These are phyloP conservation scores for Cyclotella kingstonii DNA, from an alignment of 108 stramenopile species.

Conservation along the genomic window DNA sequence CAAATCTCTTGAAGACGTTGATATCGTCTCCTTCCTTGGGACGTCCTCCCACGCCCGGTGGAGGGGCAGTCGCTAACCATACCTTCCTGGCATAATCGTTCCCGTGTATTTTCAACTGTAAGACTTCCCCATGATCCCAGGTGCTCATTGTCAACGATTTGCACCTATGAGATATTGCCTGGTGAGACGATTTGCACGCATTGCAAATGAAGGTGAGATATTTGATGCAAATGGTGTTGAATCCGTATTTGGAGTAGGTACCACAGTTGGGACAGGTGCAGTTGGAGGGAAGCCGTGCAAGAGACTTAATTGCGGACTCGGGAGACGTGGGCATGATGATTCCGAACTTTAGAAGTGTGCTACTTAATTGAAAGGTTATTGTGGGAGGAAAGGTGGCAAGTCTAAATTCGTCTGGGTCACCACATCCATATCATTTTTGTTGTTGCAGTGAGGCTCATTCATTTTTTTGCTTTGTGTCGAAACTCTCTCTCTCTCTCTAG, in stretches of 20 bases:
- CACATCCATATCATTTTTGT: not conserved
- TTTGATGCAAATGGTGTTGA: conserved; percentile 89
- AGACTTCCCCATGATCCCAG: conserved; percentile 78
- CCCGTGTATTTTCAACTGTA: conserved; percentile 58
- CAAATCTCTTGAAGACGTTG: conserved; percentile 77
- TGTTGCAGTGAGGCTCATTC: not conserved
- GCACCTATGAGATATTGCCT: conserved; percentile 89
- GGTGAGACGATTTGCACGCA: conserved; percentile 88
- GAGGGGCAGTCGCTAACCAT: conserved; percentile 85
- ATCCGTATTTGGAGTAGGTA: conserved; percentile 77
- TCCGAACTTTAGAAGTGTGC: not conserved
- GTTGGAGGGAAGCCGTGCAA: conserved; percentile 64
- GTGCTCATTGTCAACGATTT: conserved; percentile 89
- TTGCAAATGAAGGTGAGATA: conserved; percentile 92
- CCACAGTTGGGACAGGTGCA: conserved; percentile 85
- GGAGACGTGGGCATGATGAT: conserved; percentile 50
- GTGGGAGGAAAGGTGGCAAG: too few relatives aligned
- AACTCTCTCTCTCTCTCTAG: not conserved
- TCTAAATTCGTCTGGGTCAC: not conserved
- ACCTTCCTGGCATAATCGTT: conserved; percentile 71
- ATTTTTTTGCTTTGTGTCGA: not conserved
- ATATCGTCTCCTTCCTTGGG: conserved; percentile 70
- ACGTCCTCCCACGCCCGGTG: conserved; percentile 60
- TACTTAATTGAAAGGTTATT: too few relatives aligned
- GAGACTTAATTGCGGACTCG: conserved; percentile 64